Evolutionary conservation across 2,329 filamentous ascomycete genomes (phyloP), one percentile per base, ranked within the genome.

Genomic region (Beauveria caledonica): DNA sequence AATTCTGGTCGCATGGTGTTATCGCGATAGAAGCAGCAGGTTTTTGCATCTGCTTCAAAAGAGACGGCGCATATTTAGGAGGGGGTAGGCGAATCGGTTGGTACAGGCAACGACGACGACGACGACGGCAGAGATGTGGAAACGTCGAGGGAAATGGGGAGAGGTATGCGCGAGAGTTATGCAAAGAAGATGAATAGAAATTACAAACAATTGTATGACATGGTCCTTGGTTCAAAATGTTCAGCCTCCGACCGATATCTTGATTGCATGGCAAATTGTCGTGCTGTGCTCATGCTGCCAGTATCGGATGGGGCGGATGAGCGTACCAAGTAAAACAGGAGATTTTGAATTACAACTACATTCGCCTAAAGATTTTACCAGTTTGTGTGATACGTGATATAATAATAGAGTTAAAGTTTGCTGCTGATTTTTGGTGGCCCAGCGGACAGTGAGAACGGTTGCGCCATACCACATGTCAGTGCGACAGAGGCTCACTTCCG

Each of bases 181-280:
- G 56, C 25, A 51, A 51, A 58, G 36, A 39, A 45, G 11, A 58
- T 45, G 56, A 23, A 58, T 50, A 58, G 19, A 58, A 58, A 44
- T 51, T 51, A 44, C 23, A 50, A 58, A 58, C 56, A 33, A 44
- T 58, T 58, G 56, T 58, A 51, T 39, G 25, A 45, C 46, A 48
- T 56, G 11, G 11, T 15, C 15, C 25, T 19, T 7, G 15, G 6
- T 40, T 36, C 33, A 2, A 36, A 36, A 36, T 36, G 33, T 36
- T 36, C 5, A 36, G 33, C 13, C 13, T n/a, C 33, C 5, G 13
- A 36, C 15, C 13, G 33, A 6, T 13, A 36, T 36, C 11, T 36
- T 36, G 29, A 15, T 36, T 36, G 33, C 15, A 6, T 36, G 33
- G 15, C 5, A 6, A 36, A 36, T 3, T 36, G 33, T 36, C 13